phyloP scores from a whole-genome alignment of 176 grass and related monocot genomes.

The Aegilops tauschii region DNA sequence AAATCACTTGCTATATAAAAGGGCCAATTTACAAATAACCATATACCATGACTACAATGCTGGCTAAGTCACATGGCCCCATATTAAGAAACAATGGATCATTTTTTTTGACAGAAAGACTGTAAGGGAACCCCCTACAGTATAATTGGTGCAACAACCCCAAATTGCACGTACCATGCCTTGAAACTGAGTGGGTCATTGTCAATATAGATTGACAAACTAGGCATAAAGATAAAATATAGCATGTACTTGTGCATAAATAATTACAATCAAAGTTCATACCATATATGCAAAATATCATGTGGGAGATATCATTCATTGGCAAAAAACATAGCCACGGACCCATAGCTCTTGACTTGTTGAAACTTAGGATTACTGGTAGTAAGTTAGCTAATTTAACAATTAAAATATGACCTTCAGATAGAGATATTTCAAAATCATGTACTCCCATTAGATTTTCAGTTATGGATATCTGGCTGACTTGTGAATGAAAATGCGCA shows the following conservation, averaged over 20 bases:
- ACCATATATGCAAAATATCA: constrained; percentile 1
- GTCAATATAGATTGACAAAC: constrained; percentile 8
- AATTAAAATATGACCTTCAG: background rate
- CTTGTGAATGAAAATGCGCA: background rate
- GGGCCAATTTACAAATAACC: constrained; percentile 19
- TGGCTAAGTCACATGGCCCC: constrained; percentile 8
- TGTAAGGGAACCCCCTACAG: too few relatives aligned
- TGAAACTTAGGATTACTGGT: background rate
- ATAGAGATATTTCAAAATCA: background rate
- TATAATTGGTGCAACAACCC: too few relatives aligned
- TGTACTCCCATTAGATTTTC: background rate
- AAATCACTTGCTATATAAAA: constrained; percentile 21
- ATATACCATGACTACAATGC: constrained; percentile 31
- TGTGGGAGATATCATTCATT: background rate
- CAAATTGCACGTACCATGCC: too few relatives aligned
- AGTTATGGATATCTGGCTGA: background rate
- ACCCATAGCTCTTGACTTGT: background rate
- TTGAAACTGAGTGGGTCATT: background rate
- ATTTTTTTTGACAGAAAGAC: too few relatives aligned
- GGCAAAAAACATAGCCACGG: background rate
- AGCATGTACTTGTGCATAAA: constrained; percentile 19
- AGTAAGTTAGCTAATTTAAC: background rate
- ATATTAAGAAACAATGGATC: background rate
- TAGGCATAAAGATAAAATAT: constrained; percentile 8
- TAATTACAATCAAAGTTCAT: background rate